These are phyloP conservation scores for Rhizoclosmatium globosum DNA, from an alignment of 192 early-diverging fungal species.

Conservation along the genomic window DNA sequence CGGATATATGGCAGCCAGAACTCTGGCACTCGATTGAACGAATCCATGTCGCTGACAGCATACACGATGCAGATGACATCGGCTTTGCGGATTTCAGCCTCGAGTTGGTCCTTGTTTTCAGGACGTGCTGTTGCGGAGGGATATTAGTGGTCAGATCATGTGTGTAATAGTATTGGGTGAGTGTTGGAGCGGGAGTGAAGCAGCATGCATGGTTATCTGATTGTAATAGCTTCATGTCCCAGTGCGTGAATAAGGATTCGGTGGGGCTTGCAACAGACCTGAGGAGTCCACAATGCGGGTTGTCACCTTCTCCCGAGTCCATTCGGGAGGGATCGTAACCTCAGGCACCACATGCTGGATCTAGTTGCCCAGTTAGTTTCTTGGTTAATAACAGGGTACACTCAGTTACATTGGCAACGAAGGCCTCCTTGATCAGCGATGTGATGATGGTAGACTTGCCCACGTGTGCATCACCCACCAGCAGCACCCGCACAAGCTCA, in stretches of 20 bases:
- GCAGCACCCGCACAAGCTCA: slow-evolving; percentile 80
- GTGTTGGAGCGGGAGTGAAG: too few relatives aligned
- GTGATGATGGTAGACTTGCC: slow-evolving; percentile 98
- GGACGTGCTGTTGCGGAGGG: slow-evolving; percentile 65
- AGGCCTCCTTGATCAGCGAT: slow-evolving; percentile 95
- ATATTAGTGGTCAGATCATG: neutral
- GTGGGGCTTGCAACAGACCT: slow-evolving; percentile 48
- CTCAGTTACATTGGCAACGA: slow-evolving; percentile 84
- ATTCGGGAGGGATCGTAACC: slow-evolving; percentile 99
- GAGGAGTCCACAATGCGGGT: slow-evolving; percentile 99
- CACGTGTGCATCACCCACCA: slow-evolving; percentile 87
- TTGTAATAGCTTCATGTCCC: neutral
- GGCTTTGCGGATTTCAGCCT: slow-evolving; percentile 94
- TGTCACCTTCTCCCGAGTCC: slow-evolving; percentile 95
- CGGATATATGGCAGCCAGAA: slow-evolving; percentile 96
- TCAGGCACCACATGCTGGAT: slow-evolving; percentile 99
- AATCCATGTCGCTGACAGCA: slow-evolving; percentile 83
- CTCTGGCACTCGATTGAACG: slow-evolving; percentile 83
- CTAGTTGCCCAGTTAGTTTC: slow-evolving; percentile 44
- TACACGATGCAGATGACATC: slow-evolving; percentile 99
- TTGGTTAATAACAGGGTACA: neutral
- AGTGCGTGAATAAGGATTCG: neutral
- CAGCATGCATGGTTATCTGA: too few relatives aligned
- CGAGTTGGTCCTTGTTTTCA: slow-evolving; percentile 88
- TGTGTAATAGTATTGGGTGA: neutral